Base-by-base conservation (phyloP, 2,329 filamentous ascomycete species). In the Didymella segeticola region DNA sequence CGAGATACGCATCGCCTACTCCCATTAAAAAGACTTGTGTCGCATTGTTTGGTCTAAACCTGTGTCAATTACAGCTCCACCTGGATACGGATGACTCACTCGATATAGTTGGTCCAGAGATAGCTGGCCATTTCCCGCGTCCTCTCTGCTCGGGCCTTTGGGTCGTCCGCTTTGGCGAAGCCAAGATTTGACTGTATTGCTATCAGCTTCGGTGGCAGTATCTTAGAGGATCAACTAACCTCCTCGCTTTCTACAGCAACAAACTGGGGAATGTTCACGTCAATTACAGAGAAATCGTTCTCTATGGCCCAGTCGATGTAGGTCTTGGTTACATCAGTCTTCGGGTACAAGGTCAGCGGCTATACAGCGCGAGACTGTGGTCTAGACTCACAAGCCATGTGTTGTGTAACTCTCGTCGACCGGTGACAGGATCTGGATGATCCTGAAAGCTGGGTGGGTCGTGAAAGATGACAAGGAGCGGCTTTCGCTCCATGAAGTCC, bases 51-150 rank as follows among this genome's bases (percentile, higher is more conserved):
- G 87, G 87, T 26, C 72, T 75, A 33, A 7, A 37, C 25, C 5
- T 63, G 39, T 60, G 61, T 57, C 33, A 60, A 26, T 23, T 26
- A 15, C n/a, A 14, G 5, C 7, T 20, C n/a, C 0, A 8, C 8
- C 4, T 8, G 15, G 22, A 14, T 23, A 19, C 4, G 17, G 22
- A 20, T 17, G 14, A 62, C 79, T 64, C 74, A 85, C 79, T 96
- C 90, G 17, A 99, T 86, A 69, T 97, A 97, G 70, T 99, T 99
- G 65, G 97, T 93, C 95, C 95, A 99, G 12, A 99, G 79, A 68
- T 96, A 98, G 56, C 84, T 86, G 4, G 93, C 86, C 10, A 97
- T 79, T 56, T 93, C 87, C 57, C 89, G 86, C 0, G 82, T 83
- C 47, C 80, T 80, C 20, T 72, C 72, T 8, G 68, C 70, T 27